phyloP scores from a whole-genome alignment of 202 grass and related monocot genomes.

The Dendrocalamus latiflorus region DNA sequence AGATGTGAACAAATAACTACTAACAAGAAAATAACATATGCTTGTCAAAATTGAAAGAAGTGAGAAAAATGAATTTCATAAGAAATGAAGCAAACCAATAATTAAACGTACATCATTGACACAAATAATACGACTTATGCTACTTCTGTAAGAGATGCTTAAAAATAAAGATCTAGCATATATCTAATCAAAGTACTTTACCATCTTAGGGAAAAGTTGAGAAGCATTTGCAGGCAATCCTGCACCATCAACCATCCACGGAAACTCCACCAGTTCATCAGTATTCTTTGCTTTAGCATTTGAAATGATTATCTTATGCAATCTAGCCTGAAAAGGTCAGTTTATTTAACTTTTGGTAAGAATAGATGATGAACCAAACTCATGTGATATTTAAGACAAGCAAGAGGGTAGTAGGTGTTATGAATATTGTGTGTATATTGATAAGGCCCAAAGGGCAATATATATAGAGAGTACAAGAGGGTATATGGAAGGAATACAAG shows the following conservation, averaged over 20 bases:
- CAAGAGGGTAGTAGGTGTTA: neutral
- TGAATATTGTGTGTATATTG: no score
- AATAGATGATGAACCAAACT: slow-evolving; percentile 12
- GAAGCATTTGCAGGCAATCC: slow-evolving; percentile 85
- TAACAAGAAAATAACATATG: neutral
- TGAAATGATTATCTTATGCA: slow-evolving; percentile 87
- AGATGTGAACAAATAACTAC: neutral
- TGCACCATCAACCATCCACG: slow-evolving; percentile 99
- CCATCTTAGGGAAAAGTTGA: slow-evolving; percentile 80
- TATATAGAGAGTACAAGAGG: no score
- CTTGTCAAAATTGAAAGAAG: neutral
- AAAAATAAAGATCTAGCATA: slow-evolving; percentile 2
- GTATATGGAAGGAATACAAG: no score
- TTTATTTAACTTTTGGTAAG: slow-evolving; percentile 2
- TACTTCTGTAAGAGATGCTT: neutral
- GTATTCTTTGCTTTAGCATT: slow-evolving; percentile 43
- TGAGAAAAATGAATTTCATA: slow-evolving; percentile 4
- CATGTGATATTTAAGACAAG: neutral
- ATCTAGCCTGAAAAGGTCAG: slow-evolving; percentile 54
- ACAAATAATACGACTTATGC: slow-evolving; percentile 3
- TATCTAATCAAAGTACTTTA: slow-evolving; percentile 40
- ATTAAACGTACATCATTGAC: neutral
- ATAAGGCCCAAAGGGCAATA: no score
- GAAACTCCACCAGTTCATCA: slow-evolving; percentile 44
- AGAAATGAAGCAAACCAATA: slow-evolving; percentile 17